A percentile compares a stretch with the other conserved stretches of the same genome.
phyloP scores from a whole-genome alignment of 345 rosid genomes.

The Moringa oleifera region DNA sequence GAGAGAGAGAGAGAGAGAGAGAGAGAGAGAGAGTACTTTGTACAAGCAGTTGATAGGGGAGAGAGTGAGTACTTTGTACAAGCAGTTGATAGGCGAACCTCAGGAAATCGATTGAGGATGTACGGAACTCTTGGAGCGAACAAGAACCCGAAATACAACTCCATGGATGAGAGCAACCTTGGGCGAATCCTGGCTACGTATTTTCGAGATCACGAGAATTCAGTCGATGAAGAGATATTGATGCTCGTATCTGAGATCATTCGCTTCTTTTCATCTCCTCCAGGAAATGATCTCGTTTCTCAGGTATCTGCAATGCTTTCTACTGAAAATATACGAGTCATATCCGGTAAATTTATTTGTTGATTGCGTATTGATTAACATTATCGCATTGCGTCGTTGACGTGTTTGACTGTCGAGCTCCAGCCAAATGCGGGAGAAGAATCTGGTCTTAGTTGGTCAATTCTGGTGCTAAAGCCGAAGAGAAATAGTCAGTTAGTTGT shows the following conservation, averaged over 20 bases:
- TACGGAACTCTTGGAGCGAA: constrained; percentile 28
- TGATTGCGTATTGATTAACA: not conserved
- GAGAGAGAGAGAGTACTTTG: too few species aligned
- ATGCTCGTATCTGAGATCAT: constrained; percentile 52
- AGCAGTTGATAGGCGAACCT: not conserved
- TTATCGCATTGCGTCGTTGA: not conserved
- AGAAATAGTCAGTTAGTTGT: too few species aligned
- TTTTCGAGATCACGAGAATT: constrained; percentile 52
- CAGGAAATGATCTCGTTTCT: constrained; percentile 45
- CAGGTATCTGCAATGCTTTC: constrained; percentile 37
- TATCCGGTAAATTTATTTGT: too few species aligned
- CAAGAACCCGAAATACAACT: constrained; percentile 17
- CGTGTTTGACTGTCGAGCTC: not conserved
- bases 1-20: not conserved
- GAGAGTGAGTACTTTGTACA: not conserved
- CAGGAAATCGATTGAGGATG: constrained; percentile 19
- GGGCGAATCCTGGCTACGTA: constrained; percentile 44
- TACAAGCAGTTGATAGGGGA: not conserved
- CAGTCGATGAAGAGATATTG: constrained; percentile 46
- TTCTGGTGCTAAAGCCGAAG: too few species aligned
- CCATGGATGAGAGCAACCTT: constrained; percentile 30
- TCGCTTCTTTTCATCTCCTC: constrained; percentile 52
- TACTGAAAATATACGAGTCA: too few species aligned
- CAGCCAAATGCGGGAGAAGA: too few species aligned
- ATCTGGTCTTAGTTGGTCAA: too few species aligned